phyloP scores from a whole-genome alignment of 225 moss, liverwort and hornwort species.

The Sphagnum contortum region DNA sequence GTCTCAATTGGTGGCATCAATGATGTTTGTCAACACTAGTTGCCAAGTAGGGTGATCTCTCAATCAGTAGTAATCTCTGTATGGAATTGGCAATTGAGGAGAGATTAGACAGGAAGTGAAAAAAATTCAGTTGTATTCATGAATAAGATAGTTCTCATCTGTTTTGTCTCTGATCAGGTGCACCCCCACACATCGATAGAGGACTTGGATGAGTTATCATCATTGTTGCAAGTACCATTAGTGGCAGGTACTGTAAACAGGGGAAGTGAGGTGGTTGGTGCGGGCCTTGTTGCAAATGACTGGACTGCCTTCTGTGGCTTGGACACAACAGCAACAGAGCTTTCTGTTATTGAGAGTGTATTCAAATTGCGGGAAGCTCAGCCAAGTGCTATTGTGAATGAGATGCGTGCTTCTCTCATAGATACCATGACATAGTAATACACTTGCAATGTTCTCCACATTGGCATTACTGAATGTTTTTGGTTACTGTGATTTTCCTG shows the following conservation, averaged over 20 bases:
- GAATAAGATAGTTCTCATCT: neutral
- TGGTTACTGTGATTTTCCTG: no score
- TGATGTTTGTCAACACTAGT: neutral
- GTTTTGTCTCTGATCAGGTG: constrained; percentile 31
- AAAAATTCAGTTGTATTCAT: no score
- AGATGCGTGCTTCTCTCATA: constrained; percentile 94
- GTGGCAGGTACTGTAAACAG: constrained; percentile 92
- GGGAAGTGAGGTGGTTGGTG: constrained; percentile 92
- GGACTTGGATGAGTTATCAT: constrained; percentile 86
- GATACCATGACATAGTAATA: constrained; percentile 69
- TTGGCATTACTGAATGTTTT: neutral
- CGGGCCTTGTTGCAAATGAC: constrained; percentile 88
- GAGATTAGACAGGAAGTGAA: no score
- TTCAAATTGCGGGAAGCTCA: constrained; percentile 94
- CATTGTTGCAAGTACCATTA: constrained; percentile 85
- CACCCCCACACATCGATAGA: constrained; percentile 97
- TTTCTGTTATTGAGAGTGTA: constrained; percentile 85
- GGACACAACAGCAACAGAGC: constrained; percentile 91
- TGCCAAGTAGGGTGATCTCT: neutral
- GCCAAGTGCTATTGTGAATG: constrained; percentile 88
- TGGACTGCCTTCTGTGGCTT: constrained; percentile 94
- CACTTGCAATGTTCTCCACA: neutral
- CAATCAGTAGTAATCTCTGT: no score
- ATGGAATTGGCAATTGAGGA: no score
- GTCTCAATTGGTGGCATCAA: neutral